Base-by-base conservation (phyloP, 768 basidiomycete genomes). In the Kwoniella sp. region DNA sequence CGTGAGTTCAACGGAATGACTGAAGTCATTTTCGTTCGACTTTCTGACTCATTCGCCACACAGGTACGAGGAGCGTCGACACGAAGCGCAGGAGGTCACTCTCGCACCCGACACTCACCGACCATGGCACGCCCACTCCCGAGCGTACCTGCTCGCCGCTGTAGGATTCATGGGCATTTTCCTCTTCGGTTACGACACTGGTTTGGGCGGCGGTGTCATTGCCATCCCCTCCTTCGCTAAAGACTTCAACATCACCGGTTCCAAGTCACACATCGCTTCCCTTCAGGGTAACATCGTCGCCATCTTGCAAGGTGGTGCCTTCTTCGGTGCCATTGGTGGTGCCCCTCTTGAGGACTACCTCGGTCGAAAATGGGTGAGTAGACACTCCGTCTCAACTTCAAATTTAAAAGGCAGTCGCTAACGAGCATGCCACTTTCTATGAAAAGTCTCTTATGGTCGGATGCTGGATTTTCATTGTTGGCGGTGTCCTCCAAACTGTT, bases 281-380 rank as follows among this genome's bases (percentile, higher is more conserved):
- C 83, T 92, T n/a, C 88, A 88, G 0, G 88, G 89, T 48, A 91
- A 80, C 68, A 90, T 94, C 48, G 92, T 93, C 20, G 90, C 92
- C 2, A 90, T 93, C 3, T 84, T 93, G 11, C 92, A 93, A 76
- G 69, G 69, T 34, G 71, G 74, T 47, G 72, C 90, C 0, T 92
- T 93, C 84, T 93, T 93, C 74, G 92, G 92, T 63, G 90, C 91
- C 15, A 77, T 94, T 5, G 85, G 61, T 28, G 66, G 69, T 52
- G 70, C 69, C 28, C 73, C 71, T 13, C 57, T 78, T 45, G 59
- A 62, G 58, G 72, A 73, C 67, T 54, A 63, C 48, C 82, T 91
- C 51, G 92, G 91, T 1, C 85, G 91, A 15, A 85, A 84, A 71
- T 84, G 81, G 80, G 65, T 71, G 26, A 48, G 62, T n/a, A 51